Conservation (phyloP, 371 early-diverging fungal genomes). For the Mucor sp. region DNA sequence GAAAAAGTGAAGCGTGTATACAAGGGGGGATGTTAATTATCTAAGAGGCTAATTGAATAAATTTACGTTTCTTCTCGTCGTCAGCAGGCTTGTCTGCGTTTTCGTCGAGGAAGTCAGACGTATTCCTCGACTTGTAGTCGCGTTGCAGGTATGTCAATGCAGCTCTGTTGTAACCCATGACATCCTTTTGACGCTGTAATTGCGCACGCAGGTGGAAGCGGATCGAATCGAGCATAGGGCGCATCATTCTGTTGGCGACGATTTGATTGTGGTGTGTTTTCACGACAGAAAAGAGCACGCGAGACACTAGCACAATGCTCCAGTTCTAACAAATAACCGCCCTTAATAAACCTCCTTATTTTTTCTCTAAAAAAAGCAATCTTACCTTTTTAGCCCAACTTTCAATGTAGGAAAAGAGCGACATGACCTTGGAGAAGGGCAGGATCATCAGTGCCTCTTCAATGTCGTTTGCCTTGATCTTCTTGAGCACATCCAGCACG, state of each 20-base stretch:
- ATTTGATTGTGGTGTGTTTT: conserved; percentile 85
- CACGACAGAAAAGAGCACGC: conserved; percentile 81
- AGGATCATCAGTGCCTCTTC: conserved; percentile 89
- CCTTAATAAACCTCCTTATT: not conserved
- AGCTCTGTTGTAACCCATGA: conserved; percentile 80
- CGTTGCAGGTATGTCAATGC: conserved; percentile 70
- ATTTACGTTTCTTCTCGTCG: conserved; percentile 77
- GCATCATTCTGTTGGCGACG: conserved; percentile 74
- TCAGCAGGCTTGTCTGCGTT: conserved; percentile 38
- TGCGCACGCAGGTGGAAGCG: conserved; percentile 62
- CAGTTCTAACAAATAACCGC: conserved; percentile 55
- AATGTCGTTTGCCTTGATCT: conserved; percentile 80
- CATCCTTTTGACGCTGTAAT: conserved; percentile 72
- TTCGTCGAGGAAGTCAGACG: conserved; percentile 76
- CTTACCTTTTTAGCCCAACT: conserved; percentile 79
- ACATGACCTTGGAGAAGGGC: conserved; percentile 78
- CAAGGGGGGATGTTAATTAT: not conserved
- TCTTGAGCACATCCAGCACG: conserved; percentile 75
- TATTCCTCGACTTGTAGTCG: conserved; percentile 73
- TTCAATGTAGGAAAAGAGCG: conserved; percentile 75
- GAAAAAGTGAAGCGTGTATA: not conserved
- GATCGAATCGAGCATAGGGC: conserved; percentile 77
- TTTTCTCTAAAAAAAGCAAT: not conserved
- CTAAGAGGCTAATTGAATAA: conserved; percentile 39
- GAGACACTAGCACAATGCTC: conserved; percentile 77